Evolutionary conservation across 345 rosid species (phyloP).

Genomic region (Kandelia obovata): DNA sequence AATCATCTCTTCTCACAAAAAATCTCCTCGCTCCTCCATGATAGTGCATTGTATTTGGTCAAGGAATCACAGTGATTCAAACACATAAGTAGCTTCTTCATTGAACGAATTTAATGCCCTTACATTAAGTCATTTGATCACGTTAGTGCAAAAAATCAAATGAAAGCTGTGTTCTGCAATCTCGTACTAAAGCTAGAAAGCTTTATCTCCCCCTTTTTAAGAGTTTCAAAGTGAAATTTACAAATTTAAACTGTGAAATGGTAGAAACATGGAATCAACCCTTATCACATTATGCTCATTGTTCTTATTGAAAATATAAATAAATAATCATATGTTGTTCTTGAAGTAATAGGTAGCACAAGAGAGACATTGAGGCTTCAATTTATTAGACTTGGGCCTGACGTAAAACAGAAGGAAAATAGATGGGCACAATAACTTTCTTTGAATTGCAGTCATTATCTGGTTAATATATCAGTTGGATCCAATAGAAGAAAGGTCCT

Average conservation of each 20-base stretch:
- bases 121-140: background rate
- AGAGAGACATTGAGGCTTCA: too few relatives aligned
- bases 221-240: too few relatives aligned
- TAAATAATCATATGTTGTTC: too few relatives aligned
- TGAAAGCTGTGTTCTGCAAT: background rate
- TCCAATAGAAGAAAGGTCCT: background rate
- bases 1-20: background rate
- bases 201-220: too few relatives aligned
- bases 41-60: background rate
- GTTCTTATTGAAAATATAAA: too few relatives aligned
- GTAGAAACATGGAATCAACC: too few relatives aligned
- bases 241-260: too few relatives aligned
- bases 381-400: too few relatives aligned
- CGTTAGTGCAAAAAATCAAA: background rate
- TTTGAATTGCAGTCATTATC: background rate
- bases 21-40: background rate
- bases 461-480: background rate
- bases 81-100: background rate
- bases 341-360: too few relatives aligned
- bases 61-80: background rate
- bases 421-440: too few relatives aligned
- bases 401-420: too few relatives aligned
- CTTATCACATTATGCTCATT: too few relatives aligned
- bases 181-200: background rate
- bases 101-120: background rate